A percentile compares a stretch with the other conserved stretches of the same genome.
phyloP scores from a whole-genome alignment of 495 filamentous ascomycete species.

The Penicillium argentinense region DNA sequence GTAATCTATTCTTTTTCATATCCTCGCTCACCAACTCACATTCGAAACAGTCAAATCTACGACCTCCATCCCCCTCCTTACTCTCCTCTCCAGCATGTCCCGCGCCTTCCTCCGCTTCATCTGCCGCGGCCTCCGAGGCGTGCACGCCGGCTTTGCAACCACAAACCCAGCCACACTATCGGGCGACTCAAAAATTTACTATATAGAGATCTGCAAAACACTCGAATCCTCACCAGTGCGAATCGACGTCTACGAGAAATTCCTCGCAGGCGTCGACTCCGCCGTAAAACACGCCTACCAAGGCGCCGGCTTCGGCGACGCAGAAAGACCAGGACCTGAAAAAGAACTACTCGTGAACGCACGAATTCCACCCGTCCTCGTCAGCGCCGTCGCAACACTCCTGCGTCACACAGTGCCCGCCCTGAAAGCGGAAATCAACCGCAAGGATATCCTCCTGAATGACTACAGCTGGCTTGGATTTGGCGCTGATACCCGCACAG shows the following conservation, averaged over 20 bases:
- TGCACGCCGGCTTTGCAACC: conserved; percentile 36
- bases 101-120: conserved; percentile 68
- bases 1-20: conserved; percentile 9
- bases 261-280: conserved; percentile 47
- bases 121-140: conserved; percentile 59
- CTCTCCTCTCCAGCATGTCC: conserved; percentile 71
- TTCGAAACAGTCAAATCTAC: conserved; percentile 47
- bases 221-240: conserved; percentile 43
- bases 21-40: conserved; percentile 9
- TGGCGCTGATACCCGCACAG: conserved; percentile 38
- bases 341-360: conserved; percentile 48
- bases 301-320: conserved; percentile 43
- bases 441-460: conserved; percentile 47
- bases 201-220: conserved; percentile 41
- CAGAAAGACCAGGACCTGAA: conserved; percentile 47
- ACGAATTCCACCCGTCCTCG: conserved; percentile 44
- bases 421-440: conserved; percentile 45
- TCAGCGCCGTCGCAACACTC: conserved; percentile 42
- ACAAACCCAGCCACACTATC: conserved; percentile 27
- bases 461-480: conserved; percentile 54
- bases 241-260: conserved; percentile 49
- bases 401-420: conserved; percentile 40
- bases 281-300: conserved; percentile 50
- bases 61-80: conserved; percentile 60
- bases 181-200: conserved; percentile 40